Evolutionary conservation across 176 grass and related monocot species (phyloP), one percentile per base, ranked within the genome.

Genomic region (Cenchrus purpureus): DNA sequence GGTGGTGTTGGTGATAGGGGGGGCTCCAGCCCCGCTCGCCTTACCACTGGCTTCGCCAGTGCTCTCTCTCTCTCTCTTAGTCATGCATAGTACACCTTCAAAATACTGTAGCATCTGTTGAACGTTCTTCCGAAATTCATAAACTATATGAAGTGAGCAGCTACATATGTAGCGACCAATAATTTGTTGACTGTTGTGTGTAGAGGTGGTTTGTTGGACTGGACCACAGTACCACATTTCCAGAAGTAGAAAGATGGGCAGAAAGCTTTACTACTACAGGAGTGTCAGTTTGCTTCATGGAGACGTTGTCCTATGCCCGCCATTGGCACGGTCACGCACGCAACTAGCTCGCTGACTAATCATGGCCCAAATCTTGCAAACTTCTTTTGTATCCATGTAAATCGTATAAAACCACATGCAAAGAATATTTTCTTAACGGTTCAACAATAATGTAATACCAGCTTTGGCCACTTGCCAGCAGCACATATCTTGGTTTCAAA

Each of bases 381-480:
- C 48, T 80, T 52, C 78, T 80, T 80, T 89, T 85, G 40, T 80
- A 89, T 80, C 75, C 3, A 37, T 84, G 87, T 74, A 69, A 52
- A 88, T 66, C 52, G 43, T 75, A 74, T 76, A 76, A 76, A 45
- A 68, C 25, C 45, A 50, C 28, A 68, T 63, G 50, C 28, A 42
- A 66, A 43, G 37, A 89, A 89, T 68, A 84, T 73, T 84, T 84
- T 74, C 42, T 58, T 84, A 80, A 79, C 81, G 49, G 87, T 84
- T 84, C 76, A 51, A 84, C 68, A 65, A 66, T 79, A 84, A 84
- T 74, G 75, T 68, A 74, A 67, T 52, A 63, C 13, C 61, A 16
- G 62, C 87, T 80, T 80, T 80, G 20, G 50, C 87, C 87, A 84
- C 87, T 89, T 84, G 87, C 76, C 51, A 68, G 25, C 11, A 81